Base-by-base conservation (phyloP, 2,329 filamentous ascomycete genomes). In the Fulvia fulva region DNA sequence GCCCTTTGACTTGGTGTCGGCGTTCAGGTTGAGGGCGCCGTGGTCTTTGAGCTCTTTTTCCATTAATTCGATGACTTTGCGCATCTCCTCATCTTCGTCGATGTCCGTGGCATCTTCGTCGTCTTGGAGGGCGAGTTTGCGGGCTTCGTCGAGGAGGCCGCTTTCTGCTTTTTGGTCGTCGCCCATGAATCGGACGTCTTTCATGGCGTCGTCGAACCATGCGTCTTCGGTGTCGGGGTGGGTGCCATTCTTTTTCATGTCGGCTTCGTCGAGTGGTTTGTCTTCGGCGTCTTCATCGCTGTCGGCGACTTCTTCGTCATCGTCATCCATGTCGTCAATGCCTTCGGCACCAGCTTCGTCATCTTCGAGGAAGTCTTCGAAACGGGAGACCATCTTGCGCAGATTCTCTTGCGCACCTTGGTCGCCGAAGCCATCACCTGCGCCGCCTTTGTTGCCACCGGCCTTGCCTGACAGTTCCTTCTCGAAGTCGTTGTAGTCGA, bases 341-440 rank as follows among this genome's bases (percentile, higher is more conserved):
- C 91, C 93, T 49, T 96, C 91, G 5, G 86, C 73, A 1, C 89
- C 92, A 0, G 91, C 91, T 47, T 82, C 83, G 11, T 95, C 89
- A 66, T 97, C 90, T 56, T 95, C 90, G 47, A 99, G 75, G 67
- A 99, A 97, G 12, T 88, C 81, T 69, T 97, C 91, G 68, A 99
- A 97, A n/a, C 91, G 85, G 49, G 89, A 88, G 0, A 99, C 94
- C 71, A 97, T 96, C 69, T 93, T 93, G 55, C 88, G 87, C 22
- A 99, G 78, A 70, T 96, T 88, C 4, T 86, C 85, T 68, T 92
- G 86, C 0, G 87, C 83, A 23, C 79, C 79, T 4, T 82, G 77
- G 70, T 91, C 86, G 1, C 87, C 88, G 68, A 90, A 80, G 0
- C 73, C 75, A 3, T 54, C 45, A 3, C 56, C 58, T 1, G 63